Evolutionary conservation across 352 stramenopile species (phyloP), one percentile per base, ranked within the genome.

Genomic region (Pythium sp.): DNA sequence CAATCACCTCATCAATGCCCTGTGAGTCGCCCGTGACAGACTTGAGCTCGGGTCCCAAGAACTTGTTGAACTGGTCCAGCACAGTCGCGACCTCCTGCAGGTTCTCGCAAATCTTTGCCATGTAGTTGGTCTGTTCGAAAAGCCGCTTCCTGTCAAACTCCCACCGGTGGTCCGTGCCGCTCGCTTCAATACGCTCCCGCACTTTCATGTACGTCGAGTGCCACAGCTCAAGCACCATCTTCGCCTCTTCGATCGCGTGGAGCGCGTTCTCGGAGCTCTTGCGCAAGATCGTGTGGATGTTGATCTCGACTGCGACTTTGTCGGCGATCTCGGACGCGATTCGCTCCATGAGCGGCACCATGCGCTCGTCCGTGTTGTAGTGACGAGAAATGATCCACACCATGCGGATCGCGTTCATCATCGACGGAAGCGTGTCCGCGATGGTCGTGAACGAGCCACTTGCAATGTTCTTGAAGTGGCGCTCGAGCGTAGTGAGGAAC

Each of bases 301-400:
- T 95, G 65, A 98, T 94, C 62, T 97, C 88, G 28, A 84, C 75
- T 0, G 87, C 87, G 8, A 98, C 95, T 74, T 98, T 98, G 59
- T 97, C 90, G 11, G 92, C 85, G 61, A 98, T 98, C 74, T 98
- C 92, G 2, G 81, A 93, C 2, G 92, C 96, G 56, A 99, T 98
- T 7, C 94, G 83, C 75, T 98, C 94, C 94, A 99, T 98, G 12
- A 99, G 80, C 14, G 94, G 94, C 47, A 98, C 89, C 92, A 99
- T 98, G 4, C 95, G 84, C 66, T 99, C 93, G 61, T 99, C 96
- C n/a, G 92, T 98, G 70, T 99, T 99, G 80, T 98, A 99, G 68
- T 99, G 95, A 0, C 96, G 77, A 26, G 95, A 99, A 58, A 99
- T 98, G 70, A 98, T 98, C 96, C 96, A 99, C 12, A 99, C 94